Evolutionary conservation across 1,284 basidiomycete genomes (phyloP), one percentile per base, ranked within the genome.

Genomic region (Leccinum fuscescens): DNA sequence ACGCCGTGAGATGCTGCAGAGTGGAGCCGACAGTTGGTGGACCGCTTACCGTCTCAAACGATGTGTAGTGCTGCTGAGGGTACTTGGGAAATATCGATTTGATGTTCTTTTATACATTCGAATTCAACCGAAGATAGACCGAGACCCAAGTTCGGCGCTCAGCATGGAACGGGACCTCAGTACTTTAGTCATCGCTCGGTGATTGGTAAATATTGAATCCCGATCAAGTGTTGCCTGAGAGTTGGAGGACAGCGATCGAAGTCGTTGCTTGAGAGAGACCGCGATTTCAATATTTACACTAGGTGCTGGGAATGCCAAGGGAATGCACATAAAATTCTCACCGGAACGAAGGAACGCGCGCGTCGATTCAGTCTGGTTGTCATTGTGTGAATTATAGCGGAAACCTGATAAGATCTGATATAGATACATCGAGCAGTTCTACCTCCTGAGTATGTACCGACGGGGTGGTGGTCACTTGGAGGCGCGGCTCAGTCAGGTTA

Each of bases 341-440:
- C 42, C 42, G 11, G 11, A 44, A 11, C 11, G 17, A 44, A 44
- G 39, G 39, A 17, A 44, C 39, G 9, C n/a, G 39, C n/a, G 9
- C 9, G 17, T 17, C 9, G n/a, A 44, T 17, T 11, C n/a, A 44
- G n/a, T 11, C n/a, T 17, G 39, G 39, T 44, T 8, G n/a, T 9
- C 9, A 44, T 42, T 17, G n/a, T 9, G n/a, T 17, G 39, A 17
- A 17, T 39, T n/a, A 52, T 56, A 54, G 44, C 64, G 66, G 64
- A 60, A 64, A 37, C 14, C 64, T 55, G 64, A 60, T 62, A 11
- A 1, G 12, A 37, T 35, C 31, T 46, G 20, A 20, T 20, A 20
- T 3, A 49, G 17, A 12, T 20, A 20, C 5, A 49, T 49, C 15
- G 24, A 48, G 12, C 4, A n/a, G 6, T 27, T 14, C 11, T 24